Evolutionary conservation across 2,329 filamentous ascomycete genomes (phyloP).

Genomic region (Ambrosiella cleistominuta): DNA sequence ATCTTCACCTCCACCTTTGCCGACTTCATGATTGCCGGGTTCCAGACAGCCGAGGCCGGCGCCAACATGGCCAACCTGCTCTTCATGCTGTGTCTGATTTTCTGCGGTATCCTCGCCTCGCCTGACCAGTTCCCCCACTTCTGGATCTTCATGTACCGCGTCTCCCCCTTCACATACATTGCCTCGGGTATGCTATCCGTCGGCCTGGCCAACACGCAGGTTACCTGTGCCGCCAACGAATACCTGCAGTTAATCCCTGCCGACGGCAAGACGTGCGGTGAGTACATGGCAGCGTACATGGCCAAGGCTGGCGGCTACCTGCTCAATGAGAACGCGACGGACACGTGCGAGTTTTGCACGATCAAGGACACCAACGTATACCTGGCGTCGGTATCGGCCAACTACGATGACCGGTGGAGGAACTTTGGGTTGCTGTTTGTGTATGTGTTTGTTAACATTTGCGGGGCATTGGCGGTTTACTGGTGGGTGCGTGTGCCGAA

Average conservation of each 20-base stretch:
- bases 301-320: slow-evolving; percentile 34
- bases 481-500: slow-evolving; percentile 35
- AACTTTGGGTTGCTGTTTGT: slow-evolving; percentile 49
- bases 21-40: slow-evolving; percentile 56
- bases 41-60: slow-evolving; percentile 57
- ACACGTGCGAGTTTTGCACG: slow-evolving; percentile 38
- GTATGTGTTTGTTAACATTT: slow-evolving; percentile 42
- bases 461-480: slow-evolving; percentile 36
- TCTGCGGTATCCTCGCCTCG: slow-evolving; percentile 55
- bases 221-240: slow-evolving; percentile 54
- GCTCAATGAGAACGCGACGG: slow-evolving; percentile 27
- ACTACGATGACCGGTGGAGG: slow-evolving; percentile 45
- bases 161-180: slow-evolving; percentile 71
- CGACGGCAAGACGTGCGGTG: slow-evolving; percentile 35
- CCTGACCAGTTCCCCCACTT: slow-evolving; percentile 49
- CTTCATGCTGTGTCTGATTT: slow-evolving; percentile 57
- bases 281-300: slow-evolving; percentile 40
- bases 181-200: slow-evolving; percentile 54
- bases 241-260: slow-evolving; percentile 48
- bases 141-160: slow-evolving; percentile 72
- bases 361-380: slow-evolving; percentile 34
- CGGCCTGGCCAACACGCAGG: slow-evolving; percentile 47
- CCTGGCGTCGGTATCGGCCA: slow-evolving; percentile 29
- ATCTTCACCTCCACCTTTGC: slow-evolving; percentile 71
- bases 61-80: slow-evolving; percentile 60